A percentile compares a stretch with the other conserved stretches of the same genome.
These are phyloP conservation scores for Agaricales sp. DNA, from an alignment of 1,284 basidiomycete species.

Conservation along the genomic window DNA sequence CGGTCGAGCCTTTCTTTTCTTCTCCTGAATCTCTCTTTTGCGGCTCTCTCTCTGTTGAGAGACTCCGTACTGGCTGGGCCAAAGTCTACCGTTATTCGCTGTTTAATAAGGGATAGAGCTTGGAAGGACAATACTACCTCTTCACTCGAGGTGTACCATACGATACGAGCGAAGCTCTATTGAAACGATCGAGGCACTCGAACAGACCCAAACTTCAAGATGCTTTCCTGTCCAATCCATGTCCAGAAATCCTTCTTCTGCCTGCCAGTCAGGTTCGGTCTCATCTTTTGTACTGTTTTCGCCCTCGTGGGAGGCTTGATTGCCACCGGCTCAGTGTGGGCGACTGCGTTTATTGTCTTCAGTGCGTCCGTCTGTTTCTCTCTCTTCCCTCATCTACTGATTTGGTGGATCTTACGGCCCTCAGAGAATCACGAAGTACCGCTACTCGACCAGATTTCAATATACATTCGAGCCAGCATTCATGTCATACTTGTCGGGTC, in stretches of 20 bases:
- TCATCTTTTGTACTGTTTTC: not conserved
- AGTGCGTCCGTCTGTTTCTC: slow-evolving; percentile 50
- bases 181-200: no score
- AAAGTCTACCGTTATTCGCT: no score
- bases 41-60: no score
- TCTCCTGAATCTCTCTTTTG: no score
- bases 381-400: not conserved
- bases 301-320: not conserved
- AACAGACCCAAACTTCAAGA: no score
- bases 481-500: not conserved
- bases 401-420: not conserved
- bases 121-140: no score
- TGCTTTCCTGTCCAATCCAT: not conserved
- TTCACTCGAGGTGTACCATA: no score
- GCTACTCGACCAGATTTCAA: not conserved
- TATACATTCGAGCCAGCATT: not conserved
- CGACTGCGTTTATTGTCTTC: slow-evolving; percentile 51
- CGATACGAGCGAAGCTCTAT: no score
- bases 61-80: no score
- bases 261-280: not conserved
- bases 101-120: no score
- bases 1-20: no score
- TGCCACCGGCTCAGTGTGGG: slow-evolving; percentile 23
- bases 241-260: not conserved
- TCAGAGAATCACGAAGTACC: not conserved